Conservation (phyloP, 192 early-diverging fungal genomes). For the Podila epigama region DNA sequence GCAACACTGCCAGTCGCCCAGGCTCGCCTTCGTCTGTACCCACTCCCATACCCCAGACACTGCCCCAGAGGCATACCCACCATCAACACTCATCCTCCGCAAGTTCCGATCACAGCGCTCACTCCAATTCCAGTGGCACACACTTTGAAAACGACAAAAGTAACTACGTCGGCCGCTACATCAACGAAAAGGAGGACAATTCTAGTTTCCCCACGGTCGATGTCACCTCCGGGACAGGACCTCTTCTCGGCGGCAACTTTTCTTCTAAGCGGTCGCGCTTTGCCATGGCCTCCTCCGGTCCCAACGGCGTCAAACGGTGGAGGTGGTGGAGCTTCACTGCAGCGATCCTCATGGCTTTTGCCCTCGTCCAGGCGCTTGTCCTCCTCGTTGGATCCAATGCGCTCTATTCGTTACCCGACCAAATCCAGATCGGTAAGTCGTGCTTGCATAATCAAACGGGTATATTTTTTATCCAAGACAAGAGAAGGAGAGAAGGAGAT, state of each 20-base stretch:
- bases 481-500: too few relatives aligned
- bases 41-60: slow-evolving; percentile 5
- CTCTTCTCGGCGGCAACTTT: slow-evolving; percentile 20
- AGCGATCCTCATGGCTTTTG: slow-evolving; percentile 30
- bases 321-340: slow-evolving; percentile 50
- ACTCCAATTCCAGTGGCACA: slow-evolving; percentile 6
- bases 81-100: slow-evolving; percentile 8
- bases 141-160: neutral
- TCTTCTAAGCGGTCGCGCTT: slow-evolving; percentile 33
- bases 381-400: slow-evolving; percentile 36
- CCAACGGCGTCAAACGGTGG: slow-evolving; percentile 19
- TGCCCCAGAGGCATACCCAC: slow-evolving; percentile 1
- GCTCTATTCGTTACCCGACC: slow-evolving; percentile 38
- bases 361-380: slow-evolving; percentile 34
- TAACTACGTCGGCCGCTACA: neutral
- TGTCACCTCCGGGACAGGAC: slow-evolving; percentile 16
- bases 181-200: neutral
- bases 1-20: slow-evolving; percentile 36
- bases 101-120: neutral
- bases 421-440: slow-evolving; percentile 51
- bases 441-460: too few relatives aligned
- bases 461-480: too few relatives aligned
- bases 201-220: slow-evolving; percentile 27
- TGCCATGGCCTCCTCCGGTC: slow-evolving; percentile 5
- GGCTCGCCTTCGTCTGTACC: slow-evolving; percentile 13